Evolutionary conservation across 441 rosid species (phyloP).

Genomic region (Iberis amara): DNA sequence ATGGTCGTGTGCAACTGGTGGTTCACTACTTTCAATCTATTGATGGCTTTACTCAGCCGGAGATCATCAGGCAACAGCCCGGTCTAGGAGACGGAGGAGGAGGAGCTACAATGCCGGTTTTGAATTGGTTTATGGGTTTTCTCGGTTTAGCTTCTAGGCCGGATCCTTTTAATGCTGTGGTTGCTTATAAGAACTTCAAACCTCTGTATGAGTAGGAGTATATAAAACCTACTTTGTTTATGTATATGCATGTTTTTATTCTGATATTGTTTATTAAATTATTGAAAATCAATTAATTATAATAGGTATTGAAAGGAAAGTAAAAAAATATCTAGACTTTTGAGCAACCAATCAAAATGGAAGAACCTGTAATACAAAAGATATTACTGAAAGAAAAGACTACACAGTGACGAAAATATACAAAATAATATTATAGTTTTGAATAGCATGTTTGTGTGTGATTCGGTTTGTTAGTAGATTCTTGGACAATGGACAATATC

Average conservation of each 20-base stretch:
- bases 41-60: constrained; percentile 69
- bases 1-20: constrained; percentile 60
- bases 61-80: constrained; percentile 45
- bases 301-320: neutral
- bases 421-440: neutral
- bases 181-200: constrained; percentile 77
- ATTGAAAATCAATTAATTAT: too few relatives aligned
- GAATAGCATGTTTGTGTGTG: neutral
- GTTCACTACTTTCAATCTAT: constrained; percentile 71
- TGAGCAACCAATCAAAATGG: constrained; percentile 17
- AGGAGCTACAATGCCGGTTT: constrained; percentile 33
- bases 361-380: constrained; percentile 29
- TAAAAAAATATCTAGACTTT: neutral
- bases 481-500: constrained; percentile 16
- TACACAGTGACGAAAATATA: neutral
- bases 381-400: neutral
- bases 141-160: constrained; percentile 52
- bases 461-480: constrained; percentile 17
- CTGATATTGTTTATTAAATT: too few relatives aligned
- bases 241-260: too few relatives aligned
- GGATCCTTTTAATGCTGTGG: constrained; percentile 78
- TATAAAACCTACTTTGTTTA: too few relatives aligned
- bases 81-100: constrained; percentile 8
- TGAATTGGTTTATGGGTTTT: constrained; percentile 44
- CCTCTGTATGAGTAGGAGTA: constrained; percentile 42